Evolutionary conservation across 164 flowering plant genomes (phyloP).

Genomic region (Malania oleifera): DNA sequence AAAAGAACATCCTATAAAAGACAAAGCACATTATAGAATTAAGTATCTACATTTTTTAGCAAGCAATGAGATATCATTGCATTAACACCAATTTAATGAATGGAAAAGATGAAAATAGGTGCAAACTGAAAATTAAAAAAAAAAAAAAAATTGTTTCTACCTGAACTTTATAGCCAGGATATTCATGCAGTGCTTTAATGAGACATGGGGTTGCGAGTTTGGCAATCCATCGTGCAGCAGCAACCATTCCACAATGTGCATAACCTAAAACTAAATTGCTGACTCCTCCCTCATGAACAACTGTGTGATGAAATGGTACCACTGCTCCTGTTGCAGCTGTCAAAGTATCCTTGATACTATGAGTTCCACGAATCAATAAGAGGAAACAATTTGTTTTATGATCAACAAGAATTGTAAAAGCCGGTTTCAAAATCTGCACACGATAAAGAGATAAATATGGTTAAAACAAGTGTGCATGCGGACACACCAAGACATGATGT

Average conservation of each 20-base stretch:
- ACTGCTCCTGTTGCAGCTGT: slow-evolving; percentile 98
- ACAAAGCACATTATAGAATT: too few species aligned
- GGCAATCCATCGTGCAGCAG: slow-evolving; percentile 98
- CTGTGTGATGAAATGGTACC: slow-evolving; percentile 92
- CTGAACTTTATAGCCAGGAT: slow-evolving; percentile 77
- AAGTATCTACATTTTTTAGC: too few species aligned
- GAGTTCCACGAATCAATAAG: slow-evolving; percentile 92
- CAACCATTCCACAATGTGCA: slow-evolving; percentile 99
- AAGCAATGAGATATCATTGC: too few species aligned
- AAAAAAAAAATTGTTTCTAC: too few species aligned
- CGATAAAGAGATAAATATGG: neutral
- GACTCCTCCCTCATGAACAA: slow-evolving; percentile 87
- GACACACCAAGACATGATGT: neutral
- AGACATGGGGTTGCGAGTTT: slow-evolving; percentile 86
- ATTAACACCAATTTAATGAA: too few species aligned
- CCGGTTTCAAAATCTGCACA: slow-evolving; percentile 93
- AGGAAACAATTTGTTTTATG: slow-evolving; percentile 56
- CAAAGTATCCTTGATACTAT: slow-evolving; percentile 92
- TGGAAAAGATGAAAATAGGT: neutral
- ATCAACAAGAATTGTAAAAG: slow-evolving; percentile 77
- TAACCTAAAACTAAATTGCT: slow-evolving; percentile 86
- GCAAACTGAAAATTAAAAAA: neutral
- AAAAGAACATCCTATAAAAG: too few species aligned
- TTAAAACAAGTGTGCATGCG: neutral
- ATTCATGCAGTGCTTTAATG: slow-evolving; percentile 44